Percentiles rank a stretch among this genome's conserved stretches.
Evolutionary conservation across 441 rosid genomes (phyloP).

Genomic region (Populus trichocarpa): DNA sequence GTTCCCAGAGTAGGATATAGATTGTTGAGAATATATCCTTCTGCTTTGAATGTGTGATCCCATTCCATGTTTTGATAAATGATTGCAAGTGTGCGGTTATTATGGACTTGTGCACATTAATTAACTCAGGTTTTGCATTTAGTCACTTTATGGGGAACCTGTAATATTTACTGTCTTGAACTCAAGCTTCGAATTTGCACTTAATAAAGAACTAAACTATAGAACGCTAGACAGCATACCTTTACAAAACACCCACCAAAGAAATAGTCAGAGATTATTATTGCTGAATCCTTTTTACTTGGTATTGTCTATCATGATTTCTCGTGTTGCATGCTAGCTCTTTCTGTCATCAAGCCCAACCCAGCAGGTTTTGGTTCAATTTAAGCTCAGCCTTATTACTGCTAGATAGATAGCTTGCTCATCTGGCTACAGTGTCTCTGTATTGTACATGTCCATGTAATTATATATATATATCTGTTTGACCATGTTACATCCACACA

Average conservation of each 20-base stretch:
- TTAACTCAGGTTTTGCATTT: not conserved
- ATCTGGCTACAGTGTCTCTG: not conserved
- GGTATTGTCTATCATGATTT: not conserved
- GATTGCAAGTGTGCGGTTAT: not conserved
- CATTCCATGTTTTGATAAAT: not conserved
- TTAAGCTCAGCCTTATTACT: not conserved
- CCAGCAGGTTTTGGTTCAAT: not conserved
- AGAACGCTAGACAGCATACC: not conserved
- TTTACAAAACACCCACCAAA: not conserved
- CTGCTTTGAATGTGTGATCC: not conserved
- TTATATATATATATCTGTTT: not conserved
- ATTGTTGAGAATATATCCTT: not conserved
- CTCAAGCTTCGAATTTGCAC: not conserved
- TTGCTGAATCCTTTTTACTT: not conserved
- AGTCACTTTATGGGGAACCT: not conserved
- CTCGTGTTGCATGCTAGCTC: not conserved
- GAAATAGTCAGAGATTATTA: not conserved
- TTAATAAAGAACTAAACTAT: not conserved
- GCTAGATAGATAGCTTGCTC: not conserved
- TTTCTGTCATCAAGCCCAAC: not conserved
- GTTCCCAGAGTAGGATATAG: slow-evolving; percentile 65
- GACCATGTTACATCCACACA: not conserved
- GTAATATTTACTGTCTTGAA: not conserved
- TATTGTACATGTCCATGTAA: not conserved
- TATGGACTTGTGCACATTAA: not conserved